phyloP scores from a whole-genome alignment of 371 early-diverging fungal species.

The Funneliformis caledonium region DNA sequence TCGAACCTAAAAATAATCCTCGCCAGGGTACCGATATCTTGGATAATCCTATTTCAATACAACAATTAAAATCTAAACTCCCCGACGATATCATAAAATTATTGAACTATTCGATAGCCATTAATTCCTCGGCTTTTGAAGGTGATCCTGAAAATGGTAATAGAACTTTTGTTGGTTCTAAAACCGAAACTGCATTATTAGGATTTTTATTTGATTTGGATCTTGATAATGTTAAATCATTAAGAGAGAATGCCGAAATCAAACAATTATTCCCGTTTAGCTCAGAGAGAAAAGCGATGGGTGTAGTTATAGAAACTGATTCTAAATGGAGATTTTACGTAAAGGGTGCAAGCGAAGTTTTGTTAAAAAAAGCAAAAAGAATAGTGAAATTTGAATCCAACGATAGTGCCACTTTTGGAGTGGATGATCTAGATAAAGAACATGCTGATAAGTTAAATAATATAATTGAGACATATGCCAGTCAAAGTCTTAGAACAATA shows the following conservation, averaged over 20 bases:
- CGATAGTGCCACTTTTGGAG: neutral
- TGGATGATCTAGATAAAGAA: slow-evolving; percentile 9
- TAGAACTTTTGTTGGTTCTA: slow-evolving; percentile 66
- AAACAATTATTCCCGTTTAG: slow-evolving; percentile 79
- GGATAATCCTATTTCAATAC: slow-evolving; percentile 48
- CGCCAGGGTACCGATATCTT: no score
- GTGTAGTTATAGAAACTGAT: slow-evolving; percentile 66
- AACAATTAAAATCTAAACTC: slow-evolving; percentile 51
- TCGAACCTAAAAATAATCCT: neutral
- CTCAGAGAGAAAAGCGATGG: slow-evolving; percentile 87
- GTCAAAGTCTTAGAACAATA: slow-evolving; percentile 69
- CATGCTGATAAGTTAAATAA: slow-evolving; percentile 49
- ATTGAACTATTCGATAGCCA: slow-evolving; percentile 68
- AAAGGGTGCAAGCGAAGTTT: slow-evolving; percentile 89
- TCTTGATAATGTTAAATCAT: slow-evolving; percentile 53
- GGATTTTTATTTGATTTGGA: slow-evolving; percentile 60
- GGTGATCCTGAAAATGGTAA: slow-evolving; percentile 63
- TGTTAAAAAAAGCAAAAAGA: slow-evolving; percentile 50
- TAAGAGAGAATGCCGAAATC: slow-evolving; percentile 56
- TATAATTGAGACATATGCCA: slow-evolving; percentile 69
- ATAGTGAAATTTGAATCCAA: neutral
- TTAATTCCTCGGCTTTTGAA: slow-evolving; percentile 87
- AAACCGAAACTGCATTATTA: slow-evolving; percentile 86
- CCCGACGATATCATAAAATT: slow-evolving; percentile 53
- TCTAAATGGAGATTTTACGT: slow-evolving; percentile 61